Conservation (phyloP, 768 basidiomycete species). For the Lyophyllum decastes region DNA sequence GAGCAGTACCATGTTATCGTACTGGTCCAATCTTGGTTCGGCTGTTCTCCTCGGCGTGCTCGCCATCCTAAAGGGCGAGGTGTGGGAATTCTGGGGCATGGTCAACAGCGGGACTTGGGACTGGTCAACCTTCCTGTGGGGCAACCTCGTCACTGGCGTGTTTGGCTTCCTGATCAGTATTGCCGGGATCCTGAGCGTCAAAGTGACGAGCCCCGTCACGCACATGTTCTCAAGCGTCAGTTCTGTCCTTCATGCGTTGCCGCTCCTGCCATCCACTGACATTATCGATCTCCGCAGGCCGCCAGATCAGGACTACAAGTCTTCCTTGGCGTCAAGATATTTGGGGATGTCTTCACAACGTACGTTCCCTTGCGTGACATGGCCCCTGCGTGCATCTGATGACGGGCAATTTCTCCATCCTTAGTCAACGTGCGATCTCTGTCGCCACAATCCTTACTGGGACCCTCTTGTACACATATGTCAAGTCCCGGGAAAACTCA, state of each 20-base stretch:
- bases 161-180: conserved; percentile 83
- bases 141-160: conserved; percentile 48
- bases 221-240: conserved; percentile 71
- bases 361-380: conserved; percentile 29
- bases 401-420: not conserved
- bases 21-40: conserved; percentile 74
- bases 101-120: conserved; percentile 28
- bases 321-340: conserved; percentile 65
- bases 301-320: conserved; percentile 80
- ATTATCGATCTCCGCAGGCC: conserved; percentile 41
- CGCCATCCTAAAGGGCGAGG: conserved; percentile 68
- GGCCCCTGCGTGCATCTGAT: not conserved
- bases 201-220: conserved; percentile 82
- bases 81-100: conserved; percentile 50
- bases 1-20: conserved; percentile 71
- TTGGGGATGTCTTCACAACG: conserved; percentile 67
- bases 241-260: conserved; percentile 1
- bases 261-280: not conserved
- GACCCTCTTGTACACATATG: conserved; percentile 70
- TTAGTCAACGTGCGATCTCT: conserved; percentile 59
- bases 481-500: conserved; percentile 53
- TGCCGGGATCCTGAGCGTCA: conserved; percentile 77
- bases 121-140: conserved; percentile 30
- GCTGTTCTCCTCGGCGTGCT: conserved; percentile 59
- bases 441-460: conserved; percentile 63